Conservation (phyloP, 2,329 filamentous ascomycete genomes). For the Colletotrichum acutatum region DNA sequence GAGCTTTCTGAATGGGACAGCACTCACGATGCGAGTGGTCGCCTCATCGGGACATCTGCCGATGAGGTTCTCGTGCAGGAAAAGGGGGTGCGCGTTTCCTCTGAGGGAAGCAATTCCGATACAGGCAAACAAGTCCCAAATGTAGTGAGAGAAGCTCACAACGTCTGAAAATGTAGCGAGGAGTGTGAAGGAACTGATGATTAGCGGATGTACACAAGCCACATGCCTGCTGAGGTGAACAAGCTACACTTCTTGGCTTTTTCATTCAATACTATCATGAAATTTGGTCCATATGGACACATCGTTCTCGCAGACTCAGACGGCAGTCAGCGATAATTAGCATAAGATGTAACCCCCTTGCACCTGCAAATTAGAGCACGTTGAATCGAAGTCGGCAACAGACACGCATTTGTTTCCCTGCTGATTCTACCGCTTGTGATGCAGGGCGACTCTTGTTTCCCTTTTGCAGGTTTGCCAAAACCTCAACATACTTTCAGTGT, state of each 20-base stretch:
- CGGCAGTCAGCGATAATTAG: background rate
- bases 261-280: too few relatives aligned
- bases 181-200: background rate
- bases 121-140: background rate
- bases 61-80: background rate
- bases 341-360: too few relatives aligned
- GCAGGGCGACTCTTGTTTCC: background rate
- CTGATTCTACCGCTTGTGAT: background rate
- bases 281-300: too few relatives aligned
- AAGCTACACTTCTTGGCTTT: background rate
- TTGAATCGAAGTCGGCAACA: too few relatives aligned
- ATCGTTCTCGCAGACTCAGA: background rate
- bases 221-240: background rate
- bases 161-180: background rate
- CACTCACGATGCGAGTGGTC: conserved; percentile 62
- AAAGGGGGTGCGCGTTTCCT: background rate
- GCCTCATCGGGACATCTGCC: background rate
- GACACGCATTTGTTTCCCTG: background rate
- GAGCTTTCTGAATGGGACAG: conserved; percentile 67
- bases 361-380: too few relatives aligned
- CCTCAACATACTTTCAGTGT: background rate
- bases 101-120: conserved; percentile 4
- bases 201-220: background rate
- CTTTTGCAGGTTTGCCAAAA: background rate
- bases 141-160: background rate